Percentiles rank a stretch among this genome's conserved stretches.
Evolutionary conservation across 805 yeast genomes (phyloP).

Genomic region (Schwanniomyces pseudopolymorphus): DNA sequence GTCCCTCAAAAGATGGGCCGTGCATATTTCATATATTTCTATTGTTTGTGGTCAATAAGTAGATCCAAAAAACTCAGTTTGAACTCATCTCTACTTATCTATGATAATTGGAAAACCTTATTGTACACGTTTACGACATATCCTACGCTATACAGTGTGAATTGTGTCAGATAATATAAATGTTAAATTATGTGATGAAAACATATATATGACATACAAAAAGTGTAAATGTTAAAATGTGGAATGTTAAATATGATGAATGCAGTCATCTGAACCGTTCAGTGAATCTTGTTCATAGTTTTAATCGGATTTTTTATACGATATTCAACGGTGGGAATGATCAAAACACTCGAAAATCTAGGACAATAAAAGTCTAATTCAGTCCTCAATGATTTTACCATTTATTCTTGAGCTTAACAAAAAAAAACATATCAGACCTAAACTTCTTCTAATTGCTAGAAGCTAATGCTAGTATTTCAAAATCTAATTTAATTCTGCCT

Average conservation of each 20-base stretch:
- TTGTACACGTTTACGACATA: no score
- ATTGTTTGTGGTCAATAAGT: no score
- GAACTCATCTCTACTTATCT: no score
- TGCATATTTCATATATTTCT: no score
- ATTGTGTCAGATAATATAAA: not conserved
- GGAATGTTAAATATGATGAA: not conserved
- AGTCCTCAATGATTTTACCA: not conserved
- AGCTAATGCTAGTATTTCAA: not conserved
- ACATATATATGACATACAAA: not conserved
- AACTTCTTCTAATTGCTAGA: not conserved
- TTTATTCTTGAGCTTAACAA: not conserved
- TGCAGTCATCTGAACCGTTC: not conserved
- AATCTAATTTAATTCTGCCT: constrained; percentile 18
- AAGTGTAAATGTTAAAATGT: not conserved
- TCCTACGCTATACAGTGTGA: no score
- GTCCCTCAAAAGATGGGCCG: no score
- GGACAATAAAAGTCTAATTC: not conserved
- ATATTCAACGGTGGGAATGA: not conserved
- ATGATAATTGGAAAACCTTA: no score
- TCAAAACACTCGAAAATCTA: not conserved
- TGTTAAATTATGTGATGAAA: not conserved
- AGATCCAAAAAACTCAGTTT: no score
- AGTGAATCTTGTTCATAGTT: not conserved
- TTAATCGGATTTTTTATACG: not conserved
- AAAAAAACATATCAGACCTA: not conserved